phyloP scores from a whole-genome alignment of 208 protist species.

The Histomonas meleagridis region DNA sequence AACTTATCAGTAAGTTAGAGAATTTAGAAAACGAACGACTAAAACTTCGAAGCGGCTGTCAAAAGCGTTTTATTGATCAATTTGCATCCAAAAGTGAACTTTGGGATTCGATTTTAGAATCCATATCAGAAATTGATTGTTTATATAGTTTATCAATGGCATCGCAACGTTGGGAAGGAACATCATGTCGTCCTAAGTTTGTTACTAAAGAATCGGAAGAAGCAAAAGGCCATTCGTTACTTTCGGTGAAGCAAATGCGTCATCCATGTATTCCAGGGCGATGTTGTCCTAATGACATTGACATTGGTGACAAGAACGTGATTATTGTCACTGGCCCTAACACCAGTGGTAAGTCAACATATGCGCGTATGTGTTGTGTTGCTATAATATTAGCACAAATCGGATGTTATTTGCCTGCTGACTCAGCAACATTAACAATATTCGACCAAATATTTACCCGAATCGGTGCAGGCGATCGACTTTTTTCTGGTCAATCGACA shows the following conservation, averaged over 20 bases:
- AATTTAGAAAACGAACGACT: slow-evolving; percentile 22
- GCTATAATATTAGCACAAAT: slow-evolving; percentile 78
- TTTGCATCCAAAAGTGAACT: slow-evolving; percentile 34
- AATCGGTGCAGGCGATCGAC: slow-evolving; percentile 57
- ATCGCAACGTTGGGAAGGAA: background rate
- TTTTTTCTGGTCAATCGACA: slow-evolving; percentile 80
- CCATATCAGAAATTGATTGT: slow-evolving; percentile 46
- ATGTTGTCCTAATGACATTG: slow-evolving; percentile 46
- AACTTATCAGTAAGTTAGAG: background rate
- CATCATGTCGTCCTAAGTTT: slow-evolving; percentile 16
- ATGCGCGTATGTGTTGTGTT: slow-evolving; percentile 65
- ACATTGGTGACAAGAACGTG: slow-evolving; percentile 12
- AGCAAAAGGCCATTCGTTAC: background rate
- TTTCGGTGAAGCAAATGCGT: background rate
- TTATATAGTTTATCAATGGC: background rate
- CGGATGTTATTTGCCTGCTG: slow-evolving; percentile 67
- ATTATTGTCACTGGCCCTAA: slow-evolving; percentile 82
- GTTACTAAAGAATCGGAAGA: background rate
- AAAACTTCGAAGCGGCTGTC: slow-evolving; percentile 24
- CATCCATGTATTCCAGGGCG: slow-evolving; percentile 37
- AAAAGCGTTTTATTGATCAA: slow-evolving; percentile 38
- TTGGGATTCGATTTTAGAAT: slow-evolving; percentile 40
- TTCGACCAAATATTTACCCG: slow-evolving; percentile 88
- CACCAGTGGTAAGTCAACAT: slow-evolving; percentile 92
- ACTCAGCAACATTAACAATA: slow-evolving; percentile 55